A percentile compares a stretch with the other conserved stretches of the same genome.
phyloP scores from a whole-genome alignment of 2,329 filamentous ascomycete species.

The Beauveria caledonica region DNA sequence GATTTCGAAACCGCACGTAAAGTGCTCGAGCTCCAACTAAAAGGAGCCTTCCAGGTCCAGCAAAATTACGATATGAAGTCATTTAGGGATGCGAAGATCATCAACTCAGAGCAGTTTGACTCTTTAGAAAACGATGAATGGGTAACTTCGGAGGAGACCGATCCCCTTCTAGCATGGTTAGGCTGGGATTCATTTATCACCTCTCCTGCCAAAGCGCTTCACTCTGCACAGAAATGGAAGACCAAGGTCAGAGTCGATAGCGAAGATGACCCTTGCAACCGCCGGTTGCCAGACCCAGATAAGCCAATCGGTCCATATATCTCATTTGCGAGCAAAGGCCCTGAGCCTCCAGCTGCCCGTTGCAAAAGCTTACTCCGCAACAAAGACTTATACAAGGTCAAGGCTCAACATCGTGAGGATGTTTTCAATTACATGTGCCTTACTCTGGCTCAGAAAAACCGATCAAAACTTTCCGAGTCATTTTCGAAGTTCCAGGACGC shows the following conservation, averaged over 20 bases:
- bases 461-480: slow-evolving; percentile 37
- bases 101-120: slow-evolving; percentile 54
- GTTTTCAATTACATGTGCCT: slow-evolving; percentile 60
- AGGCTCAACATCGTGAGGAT: slow-evolving; percentile 44
- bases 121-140: slow-evolving; percentile 47
- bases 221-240: background rate
- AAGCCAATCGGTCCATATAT: slow-evolving; percentile 5
- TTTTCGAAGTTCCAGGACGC: slow-evolving; percentile 41
- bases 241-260: background rate
- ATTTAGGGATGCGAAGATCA: slow-evolving; percentile 27
- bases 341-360: slow-evolving; percentile 7
- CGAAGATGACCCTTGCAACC: background rate
- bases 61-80: background rate
- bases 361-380: slow-evolving; percentile 11
- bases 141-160: slow-evolving; percentile 14
- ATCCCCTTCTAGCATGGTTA: slow-evolving; percentile 14
- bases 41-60: background rate
- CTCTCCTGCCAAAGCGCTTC: background rate
- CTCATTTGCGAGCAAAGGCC: slow-evolving; percentile 11
- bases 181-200: slow-evolving; percentile 5
- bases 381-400: slow-evolving; percentile 53
- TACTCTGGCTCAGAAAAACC: slow-evolving; percentile 40
- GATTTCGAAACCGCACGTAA: background rate
- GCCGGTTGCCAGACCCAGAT: background rate
- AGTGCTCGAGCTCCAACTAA: background rate